A percentile compares a stretch with the other conserved stretches of the same genome.
Conservation (phyloP, 106 monocot species). For the Platanthera zijinensis region DNA sequence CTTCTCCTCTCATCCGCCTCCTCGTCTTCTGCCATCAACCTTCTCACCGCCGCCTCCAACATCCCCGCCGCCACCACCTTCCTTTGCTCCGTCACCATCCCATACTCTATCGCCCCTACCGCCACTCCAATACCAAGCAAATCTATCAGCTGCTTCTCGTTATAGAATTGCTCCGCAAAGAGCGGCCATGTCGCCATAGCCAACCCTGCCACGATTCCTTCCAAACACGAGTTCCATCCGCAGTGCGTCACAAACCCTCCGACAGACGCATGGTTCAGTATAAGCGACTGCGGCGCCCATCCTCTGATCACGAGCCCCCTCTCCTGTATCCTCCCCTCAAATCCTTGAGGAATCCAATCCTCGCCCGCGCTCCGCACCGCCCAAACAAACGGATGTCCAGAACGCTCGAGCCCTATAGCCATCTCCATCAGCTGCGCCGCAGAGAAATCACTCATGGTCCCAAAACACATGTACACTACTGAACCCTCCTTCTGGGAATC, state of each 20-base stretch:
- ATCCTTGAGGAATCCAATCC: constrained; percentile 14
- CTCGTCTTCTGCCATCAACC: background rate
- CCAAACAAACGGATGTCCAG: constrained; percentile 8
- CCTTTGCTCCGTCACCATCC: background rate
- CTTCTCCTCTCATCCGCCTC: constrained; percentile 3
- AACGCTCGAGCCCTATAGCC: constrained; percentile 7
- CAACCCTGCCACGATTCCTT: constrained; percentile 14
- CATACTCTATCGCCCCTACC: background rate
- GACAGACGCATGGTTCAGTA: constrained; percentile 12
- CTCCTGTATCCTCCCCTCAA: constrained; percentile 6
- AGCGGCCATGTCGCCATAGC: constrained; percentile 23
- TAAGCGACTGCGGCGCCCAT: constrained; percentile 22
- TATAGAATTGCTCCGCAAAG: constrained; percentile 17
- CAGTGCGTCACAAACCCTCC: constrained; percentile 32
- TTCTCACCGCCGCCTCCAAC: constrained; percentile 4
- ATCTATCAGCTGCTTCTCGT: constrained; percentile 9
- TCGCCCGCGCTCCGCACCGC: background rate
- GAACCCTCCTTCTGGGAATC: constrained; percentile 9
- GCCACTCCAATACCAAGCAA: constrained; percentile 10
- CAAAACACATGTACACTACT: constrained; percentile 29
- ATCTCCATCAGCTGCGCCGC: constrained; percentile 13
- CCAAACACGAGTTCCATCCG: constrained; percentile 29
- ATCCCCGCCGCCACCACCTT: constrained; percentile 2
- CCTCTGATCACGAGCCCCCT: constrained; percentile 10
- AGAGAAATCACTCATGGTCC: background rate